Evolutionary conservation across 1,284 basidiomycete genomes (phyloP), one percentile per base, ranked within the genome.

Genomic region (Agaricales sp.): DNA sequence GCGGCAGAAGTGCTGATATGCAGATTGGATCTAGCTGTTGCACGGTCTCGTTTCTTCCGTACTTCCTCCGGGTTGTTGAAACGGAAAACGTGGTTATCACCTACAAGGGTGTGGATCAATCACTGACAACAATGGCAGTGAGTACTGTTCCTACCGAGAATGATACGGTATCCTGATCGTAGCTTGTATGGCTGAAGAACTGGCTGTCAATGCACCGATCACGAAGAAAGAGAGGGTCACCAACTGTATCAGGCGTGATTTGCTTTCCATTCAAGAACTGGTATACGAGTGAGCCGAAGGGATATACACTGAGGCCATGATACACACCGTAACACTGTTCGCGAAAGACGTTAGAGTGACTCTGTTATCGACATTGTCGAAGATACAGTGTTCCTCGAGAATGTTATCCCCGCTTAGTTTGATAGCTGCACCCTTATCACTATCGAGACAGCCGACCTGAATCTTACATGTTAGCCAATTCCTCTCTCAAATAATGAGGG

Each of bases 11-110:
- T 62, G 53, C 77, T 82, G 49, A 80, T 64, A 48, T 80, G 78
- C 61, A 89, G 63, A 60, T 74, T 81, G 12, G 83, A 86, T 63
- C 75, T 82, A 48, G 75, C 72, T 2, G 80, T 81, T 2, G 81
- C 79, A 41, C 88, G 82, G 63, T 92, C 82, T 47, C 92, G 79
- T 57, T 85, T 85, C 57, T 91, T 93, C 53, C 93, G 82, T 47
- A 95, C 94, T 59, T 94, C 89, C 61, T 92, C 92, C 0, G 93
- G 93, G 59, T 94, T 89, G 61, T 96, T 98, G 70, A 97, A 98
- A 14, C 95, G 82, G 67, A 99, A 99, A 50, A 98, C 93, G 67
- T 99, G 96, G 55, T 94, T 87, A 58, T 98, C 94, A 49, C 95
- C 94, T 89, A 54, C 35, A 55, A 37, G 45, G 30, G 39, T 51